Percentiles rank a stretch among this genome's conserved stretches.
These are phyloP conservation scores for Chimonanthus praecox DNA, from an alignment of 164 flowering plant genomes.

Conservation along the genomic window DNA sequence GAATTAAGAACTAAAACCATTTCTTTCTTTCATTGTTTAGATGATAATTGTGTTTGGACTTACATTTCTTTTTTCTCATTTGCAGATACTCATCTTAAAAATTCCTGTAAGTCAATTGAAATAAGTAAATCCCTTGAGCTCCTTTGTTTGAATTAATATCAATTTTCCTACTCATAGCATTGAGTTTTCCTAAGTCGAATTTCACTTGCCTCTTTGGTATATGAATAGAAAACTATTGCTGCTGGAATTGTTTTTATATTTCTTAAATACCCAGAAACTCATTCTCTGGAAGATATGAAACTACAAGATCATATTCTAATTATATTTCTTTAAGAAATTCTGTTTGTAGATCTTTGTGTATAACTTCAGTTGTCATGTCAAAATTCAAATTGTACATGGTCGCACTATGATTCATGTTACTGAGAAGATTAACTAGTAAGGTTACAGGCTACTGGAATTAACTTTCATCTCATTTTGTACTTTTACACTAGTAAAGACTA, in stretches of 20 bases:
- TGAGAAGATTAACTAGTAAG: no score
- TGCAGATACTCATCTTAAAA: constrained; percentile 63
- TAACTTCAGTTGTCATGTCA: no score
- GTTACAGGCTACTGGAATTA: not conserved
- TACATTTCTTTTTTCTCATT: constrained; percentile 9
- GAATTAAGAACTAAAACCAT: not conserved
- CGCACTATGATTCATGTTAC: no score
- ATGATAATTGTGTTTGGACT: not conserved
- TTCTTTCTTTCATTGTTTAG: no score
- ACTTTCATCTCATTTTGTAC: not conserved
- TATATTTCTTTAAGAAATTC: no score
- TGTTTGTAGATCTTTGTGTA: no score
- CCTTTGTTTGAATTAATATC: not conserved
- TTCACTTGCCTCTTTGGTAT: constrained; percentile 1
- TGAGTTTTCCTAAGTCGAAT: not conserved
- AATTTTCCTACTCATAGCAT: not conserved
- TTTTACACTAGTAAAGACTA: not conserved
- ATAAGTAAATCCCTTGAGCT: not conserved
- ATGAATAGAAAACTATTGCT: not conserved
- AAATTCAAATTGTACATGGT: no score
- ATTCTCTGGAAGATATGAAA: not conserved
- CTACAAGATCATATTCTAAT: no score
- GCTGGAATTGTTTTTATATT: not conserved
- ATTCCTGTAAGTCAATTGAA: constrained; percentile 55
- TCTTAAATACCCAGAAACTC: not conserved